A percentile compares a stretch with the other conserved stretches of the same genome.
phyloP scores from a whole-genome alignment of 169 alveolate genomes.

The Plasmodium malariae region DNA sequence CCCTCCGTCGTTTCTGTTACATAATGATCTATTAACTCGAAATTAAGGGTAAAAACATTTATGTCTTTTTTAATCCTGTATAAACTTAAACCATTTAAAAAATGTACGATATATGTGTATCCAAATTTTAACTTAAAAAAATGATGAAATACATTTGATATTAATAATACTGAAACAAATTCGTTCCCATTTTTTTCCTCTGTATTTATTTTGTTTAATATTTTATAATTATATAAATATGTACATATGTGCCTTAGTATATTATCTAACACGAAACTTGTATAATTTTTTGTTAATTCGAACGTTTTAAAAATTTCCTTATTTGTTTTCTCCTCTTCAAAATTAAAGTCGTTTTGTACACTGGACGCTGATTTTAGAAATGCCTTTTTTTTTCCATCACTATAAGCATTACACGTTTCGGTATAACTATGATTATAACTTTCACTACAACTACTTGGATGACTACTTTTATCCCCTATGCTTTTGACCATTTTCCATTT shows the following conservation, averaged over 20 bases:
- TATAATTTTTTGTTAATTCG: conserved; percentile 44
- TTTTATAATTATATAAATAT: conserved; percentile 61
- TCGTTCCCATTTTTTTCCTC: conserved; percentile 59
- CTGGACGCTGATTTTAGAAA: too few relatives aligned
- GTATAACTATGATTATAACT: too few relatives aligned
- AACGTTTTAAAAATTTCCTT: conserved; percentile 25
- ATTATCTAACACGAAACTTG: conserved; percentile 42
- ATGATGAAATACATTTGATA: conserved; percentile 50
- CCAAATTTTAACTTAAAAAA: conserved; percentile 72
- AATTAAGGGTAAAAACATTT: conserved; percentile 7
- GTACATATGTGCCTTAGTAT: conserved; percentile 49
- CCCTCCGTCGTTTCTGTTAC: not conserved
- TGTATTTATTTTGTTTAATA: conserved; percentile 45
- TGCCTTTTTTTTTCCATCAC: not conserved
- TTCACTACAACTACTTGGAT: not conserved
- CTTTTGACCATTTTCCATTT: not conserved
- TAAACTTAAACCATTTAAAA: conserved; percentile 64
- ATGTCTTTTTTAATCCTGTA: conserved; percentile 48
- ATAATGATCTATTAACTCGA: conserved; percentile 20
- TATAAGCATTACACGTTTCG: too few relatives aligned
- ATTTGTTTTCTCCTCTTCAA: too few relatives aligned
- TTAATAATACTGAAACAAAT: conserved; percentile 43
- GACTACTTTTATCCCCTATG: not conserved
- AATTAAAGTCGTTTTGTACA: too few relatives aligned
- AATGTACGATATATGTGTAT: conserved; percentile 48